Conservation (phyloP, 352 stramenopile genomes). For the Pythium aquatile region DNA sequence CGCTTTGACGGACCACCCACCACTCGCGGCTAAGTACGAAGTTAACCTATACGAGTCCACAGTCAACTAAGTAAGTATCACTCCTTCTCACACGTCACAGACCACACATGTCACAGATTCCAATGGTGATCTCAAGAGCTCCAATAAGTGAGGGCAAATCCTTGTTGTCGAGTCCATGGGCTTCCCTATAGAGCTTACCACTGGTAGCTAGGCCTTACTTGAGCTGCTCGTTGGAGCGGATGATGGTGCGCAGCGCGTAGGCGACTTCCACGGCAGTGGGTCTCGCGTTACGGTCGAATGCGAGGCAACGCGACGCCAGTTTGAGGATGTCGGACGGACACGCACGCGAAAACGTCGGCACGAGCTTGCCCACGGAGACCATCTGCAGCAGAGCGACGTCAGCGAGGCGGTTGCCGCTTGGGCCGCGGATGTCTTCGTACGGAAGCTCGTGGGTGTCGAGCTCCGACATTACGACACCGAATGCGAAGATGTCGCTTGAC, state of each 20-base stretch:
- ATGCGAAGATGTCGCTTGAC: constrained; percentile 34
- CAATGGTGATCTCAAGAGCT: neutral
- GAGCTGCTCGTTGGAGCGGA: constrained; percentile 21
- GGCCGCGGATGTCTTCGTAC: constrained; percentile 32
- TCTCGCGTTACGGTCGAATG: constrained; percentile 28
- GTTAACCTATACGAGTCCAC: constrained; percentile 1
- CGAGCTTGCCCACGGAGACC: constrained; percentile 33
- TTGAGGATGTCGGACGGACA: constrained; percentile 33
- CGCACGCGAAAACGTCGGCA: constrained; percentile 28
- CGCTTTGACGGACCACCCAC: constrained; percentile 13
- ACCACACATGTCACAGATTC: constrained; percentile 21
- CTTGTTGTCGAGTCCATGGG: no score
- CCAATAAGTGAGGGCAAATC: no score
- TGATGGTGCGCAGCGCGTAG: constrained; percentile 34
- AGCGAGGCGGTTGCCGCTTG: constrained; percentile 29
- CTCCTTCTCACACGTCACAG: constrained; percentile 6
- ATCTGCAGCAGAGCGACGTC: constrained; percentile 45
- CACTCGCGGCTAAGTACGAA: constrained; percentile 26
- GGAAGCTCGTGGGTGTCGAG: constrained; percentile 43
- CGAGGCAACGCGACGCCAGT: constrained; percentile 33
- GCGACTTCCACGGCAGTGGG: constrained; percentile 38
- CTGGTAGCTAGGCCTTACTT: neutral
- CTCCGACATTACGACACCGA: constrained; percentile 42
- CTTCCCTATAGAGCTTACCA: neutral
- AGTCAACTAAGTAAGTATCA: neutral